A percentile compares a stretch with the other conserved stretches of the same genome.
phyloP scores from a whole-genome alignment of 768 basidiomycete genomes.

The Lentinula raphanica region DNA sequence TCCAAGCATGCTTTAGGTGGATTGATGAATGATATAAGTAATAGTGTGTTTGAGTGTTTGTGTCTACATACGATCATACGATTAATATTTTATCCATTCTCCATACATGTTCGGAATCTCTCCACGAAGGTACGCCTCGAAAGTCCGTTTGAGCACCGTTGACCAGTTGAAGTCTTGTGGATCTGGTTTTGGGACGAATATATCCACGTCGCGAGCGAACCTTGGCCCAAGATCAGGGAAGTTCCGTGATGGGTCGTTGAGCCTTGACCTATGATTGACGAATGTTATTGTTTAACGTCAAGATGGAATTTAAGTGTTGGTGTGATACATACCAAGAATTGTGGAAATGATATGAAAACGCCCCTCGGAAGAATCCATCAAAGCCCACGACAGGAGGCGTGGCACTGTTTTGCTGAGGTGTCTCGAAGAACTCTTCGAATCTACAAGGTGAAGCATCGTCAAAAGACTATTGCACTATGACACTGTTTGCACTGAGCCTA shows the following conservation, averaged over 20 bases:
- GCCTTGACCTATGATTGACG: slow-evolving; percentile 71
- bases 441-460: slow-evolving; percentile 31
- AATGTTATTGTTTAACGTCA: neutral
- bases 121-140: slow-evolving; percentile 87
- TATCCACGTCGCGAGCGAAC: slow-evolving; percentile 38
- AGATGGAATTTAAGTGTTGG: slow-evolving; percentile 2
- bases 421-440: slow-evolving; percentile 86
- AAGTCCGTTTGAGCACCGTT: slow-evolving; percentile 93
- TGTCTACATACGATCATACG: neutral
- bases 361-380: slow-evolving; percentile 93
- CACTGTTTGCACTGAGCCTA: slow-evolving; percentile 79
- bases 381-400: slow-evolving; percentile 87
- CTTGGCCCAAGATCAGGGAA: slow-evolving; percentile 88
- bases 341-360: slow-evolving; percentile 95
- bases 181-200: slow-evolving; percentile 30
- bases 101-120: slow-evolving; percentile 77
- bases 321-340: slow-evolving; percentile 69
- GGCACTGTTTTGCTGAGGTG: slow-evolving; percentile 65
- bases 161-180: slow-evolving; percentile 86
- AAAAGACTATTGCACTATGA: neutral
- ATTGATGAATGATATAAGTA: neutral
- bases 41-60: neutral
- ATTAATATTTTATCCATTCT: slow-evolving; percentile 8
- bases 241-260: slow-evolving; percentile 89
- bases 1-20: neutral